Base-by-base conservation (phyloP, 2,329 filamentous ascomycete genomes). In the Botrytis sinoallii region DNA sequence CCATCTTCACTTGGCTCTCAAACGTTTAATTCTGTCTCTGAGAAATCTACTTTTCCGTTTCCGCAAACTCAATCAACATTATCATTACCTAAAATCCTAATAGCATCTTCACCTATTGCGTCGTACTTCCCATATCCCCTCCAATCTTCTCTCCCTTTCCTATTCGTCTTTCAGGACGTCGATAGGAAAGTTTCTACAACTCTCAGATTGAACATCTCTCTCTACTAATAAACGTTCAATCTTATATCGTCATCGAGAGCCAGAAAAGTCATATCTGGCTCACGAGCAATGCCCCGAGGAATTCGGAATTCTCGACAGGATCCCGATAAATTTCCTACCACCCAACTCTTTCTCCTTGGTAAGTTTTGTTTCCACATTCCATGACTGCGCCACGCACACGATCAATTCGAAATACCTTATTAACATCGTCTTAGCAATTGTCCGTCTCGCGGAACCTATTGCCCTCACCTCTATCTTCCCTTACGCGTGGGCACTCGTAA, bases 391-490 rank as follows among this genome's bases (percentile, higher is more conserved):
- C 69, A 59, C 71, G 29, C 61, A 35, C 70, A 65, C 67, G 29
- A 59, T 44, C 59, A 55, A 63, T 52, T 32, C 38, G 32, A 32
- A 32, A 46, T 29, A 46, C 44, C 22, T 61, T 52, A 68, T 73
- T 79, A 73, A 79, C 60, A 73, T 74, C 16, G 38, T 29, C 4
- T 35, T 79, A 97, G 94, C 94, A 82, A 93, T 97, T 86, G 95
- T 97, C 81, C 93, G 95, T 76, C 89, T 98, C 77, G 93, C 94
- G 71, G 95, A 98, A 83, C 95, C 95, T 35, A 95, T 98, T 79
- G 94, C 95, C 69, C 88, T 98, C 76, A 97, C 94, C 1, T 96
- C 93, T 80, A 96, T 97, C 83, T 97, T 95, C 79, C 95, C 95
- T 32, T 98, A 97, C 83, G 93, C 93, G 75, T 97, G 92, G 92